Evolutionary conservation across 257 asterid species (phyloP), one percentile per base, ranked within the genome.

Genomic region (Nicotiana undulata): DNA sequence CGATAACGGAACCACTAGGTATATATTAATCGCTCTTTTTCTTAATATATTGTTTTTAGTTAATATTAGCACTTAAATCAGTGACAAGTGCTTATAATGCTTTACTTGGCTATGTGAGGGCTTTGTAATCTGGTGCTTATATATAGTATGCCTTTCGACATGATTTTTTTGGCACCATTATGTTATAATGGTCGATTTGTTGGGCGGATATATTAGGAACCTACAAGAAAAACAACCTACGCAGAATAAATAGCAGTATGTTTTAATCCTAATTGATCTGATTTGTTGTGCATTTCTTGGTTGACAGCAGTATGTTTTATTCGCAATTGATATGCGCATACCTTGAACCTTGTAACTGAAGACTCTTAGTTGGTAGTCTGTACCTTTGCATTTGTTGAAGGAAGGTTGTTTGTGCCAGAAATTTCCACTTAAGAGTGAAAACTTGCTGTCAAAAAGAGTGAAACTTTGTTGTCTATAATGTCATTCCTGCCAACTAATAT

Each of bases 1-100:
- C 3, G 96, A 92, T 20, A 92, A 89, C 40, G 97, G 95, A 9
- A 92, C 97, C 28, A 67, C 92, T 22, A 91, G 97, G 96, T 92
- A 85, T 32, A 16, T n/a, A 37, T 40, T 32, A 55, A 22, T 3
- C 10, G 17, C 3, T 11, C 15, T 17, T 2, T 74, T 20, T 6
- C 9, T 56, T 28, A 15, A 18, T 18, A 34, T 0, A 31, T 76
- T 9, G 3, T 28, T 6, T 44, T 2, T 17, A 26, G n/a, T 20
- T 28, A 15, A 12, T 67, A 24, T 18, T 20, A 40, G 12, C 9
- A 40, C 2, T 40, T 40, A 9, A 9, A 40, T 40, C 49, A 40
- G 49, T 40, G 49, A 3, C 49, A 40, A 40, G 29, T 11, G 64
- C 0, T 9, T 3, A 31, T 7, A 9, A 16, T 31, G 26, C 51